Conservation (phyloP, 163 green algal species). For the Trebouxiophyceae sp. region DNA sequence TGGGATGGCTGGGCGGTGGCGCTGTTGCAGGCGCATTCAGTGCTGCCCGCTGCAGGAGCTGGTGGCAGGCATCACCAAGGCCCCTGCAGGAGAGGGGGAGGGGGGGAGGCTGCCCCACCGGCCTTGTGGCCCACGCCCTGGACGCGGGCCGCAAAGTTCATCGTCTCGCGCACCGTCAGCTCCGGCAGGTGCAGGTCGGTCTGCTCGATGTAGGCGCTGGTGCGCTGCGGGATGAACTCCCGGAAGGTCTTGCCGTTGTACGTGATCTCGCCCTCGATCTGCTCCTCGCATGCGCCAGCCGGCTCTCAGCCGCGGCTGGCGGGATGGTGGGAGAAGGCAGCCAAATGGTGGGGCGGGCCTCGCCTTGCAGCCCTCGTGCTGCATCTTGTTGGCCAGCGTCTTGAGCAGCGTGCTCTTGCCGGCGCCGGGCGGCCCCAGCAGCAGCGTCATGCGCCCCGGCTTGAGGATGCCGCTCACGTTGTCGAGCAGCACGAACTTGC, state of each 20-base stretch:
- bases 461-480: conserved; percentile 14
- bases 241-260: conserved; percentile 56
- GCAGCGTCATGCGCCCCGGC: conserved; percentile 49
- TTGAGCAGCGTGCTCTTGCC: conserved; percentile 70
- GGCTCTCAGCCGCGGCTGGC: too few relatives aligned
- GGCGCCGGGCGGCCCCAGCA: conserved; percentile 65
- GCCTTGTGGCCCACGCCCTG: conserved; percentile 32
- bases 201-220: conserved; percentile 40
- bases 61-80: too few relatives aligned
- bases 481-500: conserved; percentile 14
- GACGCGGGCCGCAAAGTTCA: conserved; percentile 54
- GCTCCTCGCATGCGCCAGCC: too few relatives aligned
- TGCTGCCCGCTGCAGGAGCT: too few relatives aligned
- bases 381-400: conserved; percentile 23
- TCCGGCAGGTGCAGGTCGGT: conserved; percentile 57
- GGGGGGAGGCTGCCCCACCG: conserved; percentile 1
- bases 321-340: too few relatives aligned
- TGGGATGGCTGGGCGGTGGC: too few relatives aligned
- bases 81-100: too few relatives aligned
- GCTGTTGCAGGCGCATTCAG: too few relatives aligned
- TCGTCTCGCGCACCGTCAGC: conserved; percentile 76
- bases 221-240: conserved; percentile 38
- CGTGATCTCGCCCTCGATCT: conserved; percentile 31
- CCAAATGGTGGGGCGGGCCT: too few relatives aligned
- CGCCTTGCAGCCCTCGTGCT: not conserved